Conservation (phyloP, 495 filamentous ascomycete species). For the Lepraria neglecta region DNA sequence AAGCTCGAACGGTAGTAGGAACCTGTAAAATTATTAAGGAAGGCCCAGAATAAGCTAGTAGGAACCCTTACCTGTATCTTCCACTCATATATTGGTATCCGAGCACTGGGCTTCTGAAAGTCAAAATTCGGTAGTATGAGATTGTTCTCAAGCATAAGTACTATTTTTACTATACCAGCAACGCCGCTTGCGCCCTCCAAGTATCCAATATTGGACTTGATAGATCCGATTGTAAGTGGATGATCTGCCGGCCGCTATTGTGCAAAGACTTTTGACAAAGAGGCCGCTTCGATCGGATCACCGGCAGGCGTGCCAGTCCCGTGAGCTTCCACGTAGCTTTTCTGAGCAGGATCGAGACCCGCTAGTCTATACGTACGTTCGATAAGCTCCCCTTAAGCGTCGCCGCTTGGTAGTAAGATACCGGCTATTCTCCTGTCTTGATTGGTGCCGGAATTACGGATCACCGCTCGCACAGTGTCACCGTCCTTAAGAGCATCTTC, state of each 20-base stretch:
- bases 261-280: conserved; percentile 29
- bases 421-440: conserved; percentile 48
- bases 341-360: conserved; percentile 33
- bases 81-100: conserved; percentile 26
- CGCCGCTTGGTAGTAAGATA: conserved; percentile 36
- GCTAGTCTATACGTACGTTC: conserved; percentile 35
- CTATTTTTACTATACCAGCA: conserved; percentile 41
- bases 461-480: conserved; percentile 40
- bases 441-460: conserved; percentile 28
- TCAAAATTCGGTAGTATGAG: conserved; percentile 40
- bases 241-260: conserved; percentile 1
- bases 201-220: conserved; percentile 47
- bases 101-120: conserved; percentile 40
- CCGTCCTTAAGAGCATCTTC: conserved; percentile 39
- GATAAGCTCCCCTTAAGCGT: conserved; percentile 38
- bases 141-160: conserved; percentile 38
- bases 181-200: conserved; percentile 38
- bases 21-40: conserved; percentile 31
- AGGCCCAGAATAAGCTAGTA: conserved; percentile 28
- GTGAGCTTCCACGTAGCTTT: conserved; percentile 45
- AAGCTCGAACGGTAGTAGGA: conserved; percentile 6
- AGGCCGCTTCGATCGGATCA: conserved; percentile 42
- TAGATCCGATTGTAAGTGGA: conserved; percentile 33
- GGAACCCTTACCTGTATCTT: conserved; percentile 36
- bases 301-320: conserved; percentile 47